phyloP scores from a whole-genome alignment of 208 protist genomes.

The Leishmania amazonensis region DNA sequence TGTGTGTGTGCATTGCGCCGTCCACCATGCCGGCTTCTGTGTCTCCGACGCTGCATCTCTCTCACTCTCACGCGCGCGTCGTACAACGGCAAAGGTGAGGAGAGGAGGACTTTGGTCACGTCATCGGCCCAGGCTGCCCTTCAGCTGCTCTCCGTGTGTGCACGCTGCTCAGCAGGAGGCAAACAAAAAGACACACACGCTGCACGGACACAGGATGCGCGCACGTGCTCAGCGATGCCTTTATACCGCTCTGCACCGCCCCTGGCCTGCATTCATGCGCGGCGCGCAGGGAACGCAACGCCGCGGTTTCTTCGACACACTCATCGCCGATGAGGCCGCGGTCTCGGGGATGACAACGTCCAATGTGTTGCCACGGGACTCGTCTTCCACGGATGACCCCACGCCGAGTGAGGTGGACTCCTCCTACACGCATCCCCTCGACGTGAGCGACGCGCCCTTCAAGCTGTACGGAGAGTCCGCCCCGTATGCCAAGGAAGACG shows the following conservation, averaged over 20 bases:
- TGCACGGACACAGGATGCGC: not conserved
- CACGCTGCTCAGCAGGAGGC: not conserved
- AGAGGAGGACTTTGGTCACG: too few species aligned
- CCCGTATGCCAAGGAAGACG: conserved; percentile 33
- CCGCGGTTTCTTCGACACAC: conserved; percentile 28
- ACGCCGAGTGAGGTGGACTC: conserved; percentile 3
- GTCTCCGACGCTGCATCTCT: not conserved
- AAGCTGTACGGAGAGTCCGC: conserved; percentile 63
- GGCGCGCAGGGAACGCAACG: not conserved
- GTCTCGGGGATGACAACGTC: conserved; percentile 14
- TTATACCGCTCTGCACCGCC: not conserved
- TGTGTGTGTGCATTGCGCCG: not conserved
- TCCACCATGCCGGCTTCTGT: not conserved
- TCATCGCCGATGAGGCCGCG: conserved; percentile 17
- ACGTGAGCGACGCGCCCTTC: conserved; percentile 32
- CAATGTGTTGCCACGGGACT: not conserved
- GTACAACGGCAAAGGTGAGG: not conserved
- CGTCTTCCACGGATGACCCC: conserved; percentile 6
- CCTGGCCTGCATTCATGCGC: not conserved
- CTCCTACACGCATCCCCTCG: conserved; percentile 50
- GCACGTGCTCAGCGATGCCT: not conserved
- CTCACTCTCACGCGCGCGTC: not conserved
- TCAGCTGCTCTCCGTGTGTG: not conserved
- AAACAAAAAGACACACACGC: not conserved
- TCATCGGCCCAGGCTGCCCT: not conserved